phyloP scores from a whole-genome alignment of 768 basidiomycete genomes.

The Chlorophyllum brunneum region DNA sequence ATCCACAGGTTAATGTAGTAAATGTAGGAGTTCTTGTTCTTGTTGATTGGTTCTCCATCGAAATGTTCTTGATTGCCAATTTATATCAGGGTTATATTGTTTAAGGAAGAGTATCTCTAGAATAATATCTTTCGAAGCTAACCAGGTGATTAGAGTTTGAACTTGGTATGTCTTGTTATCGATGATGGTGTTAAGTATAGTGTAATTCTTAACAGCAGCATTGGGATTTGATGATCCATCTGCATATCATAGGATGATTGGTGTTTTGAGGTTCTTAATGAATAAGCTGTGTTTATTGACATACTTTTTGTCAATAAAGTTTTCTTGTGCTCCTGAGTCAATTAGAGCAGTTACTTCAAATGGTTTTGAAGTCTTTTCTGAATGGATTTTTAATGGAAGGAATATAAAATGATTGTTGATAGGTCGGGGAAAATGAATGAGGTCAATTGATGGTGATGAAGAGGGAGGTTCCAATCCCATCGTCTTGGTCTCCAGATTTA shows the following conservation, averaged over 20 bases:
- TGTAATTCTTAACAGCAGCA: not conserved
- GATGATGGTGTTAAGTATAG: not conserved
- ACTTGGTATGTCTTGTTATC: not conserved
- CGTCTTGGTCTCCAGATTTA: not conserved
- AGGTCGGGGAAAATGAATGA: not conserved
- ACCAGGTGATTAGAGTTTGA: not conserved
- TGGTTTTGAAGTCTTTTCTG: not conserved
- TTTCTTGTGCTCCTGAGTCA: constrained; percentile 14
- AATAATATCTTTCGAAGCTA: constrained; percentile 13
- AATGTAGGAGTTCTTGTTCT: not conserved
- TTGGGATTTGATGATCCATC: not conserved
- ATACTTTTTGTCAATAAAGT: constrained; percentile 12
- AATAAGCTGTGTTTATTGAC: constrained; percentile 4
- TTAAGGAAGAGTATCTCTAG: constrained; percentile 10
- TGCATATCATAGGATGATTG: not conserved
- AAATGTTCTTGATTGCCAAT: constrained; percentile 3
- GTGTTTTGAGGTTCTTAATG: not conserved
- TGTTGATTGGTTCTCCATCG: not conserved
- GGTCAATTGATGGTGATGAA: not conserved
- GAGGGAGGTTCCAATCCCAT: too few species aligned
- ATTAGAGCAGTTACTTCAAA: constrained; percentile 6
- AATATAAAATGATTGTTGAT: not conserved
- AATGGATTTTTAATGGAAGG: not conserved
- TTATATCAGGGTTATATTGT: constrained; percentile 11
- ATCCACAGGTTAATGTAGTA: not conserved